Conservation (phyloP, 345 rosid genomes). For the Kandelia obovata region DNA sequence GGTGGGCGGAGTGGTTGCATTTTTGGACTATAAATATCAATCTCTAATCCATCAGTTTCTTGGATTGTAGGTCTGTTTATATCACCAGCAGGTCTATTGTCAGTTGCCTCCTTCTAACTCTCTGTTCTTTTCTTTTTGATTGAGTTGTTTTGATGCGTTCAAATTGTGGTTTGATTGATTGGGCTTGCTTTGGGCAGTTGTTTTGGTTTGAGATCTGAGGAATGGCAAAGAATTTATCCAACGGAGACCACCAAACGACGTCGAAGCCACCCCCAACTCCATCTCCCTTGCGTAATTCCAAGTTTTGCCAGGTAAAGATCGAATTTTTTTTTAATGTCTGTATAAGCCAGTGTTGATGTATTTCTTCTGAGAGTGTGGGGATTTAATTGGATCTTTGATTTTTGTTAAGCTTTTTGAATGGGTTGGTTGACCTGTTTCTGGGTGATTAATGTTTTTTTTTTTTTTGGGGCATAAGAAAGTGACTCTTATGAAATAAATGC, state of each 20-base stretch:
- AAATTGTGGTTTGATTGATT: background rate
- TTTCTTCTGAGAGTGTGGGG: background rate
- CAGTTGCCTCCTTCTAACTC: background rate
- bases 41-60: constrained; percentile 15
- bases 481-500: background rate
- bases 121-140: background rate
- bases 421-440: background rate
- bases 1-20: constrained; percentile 28
- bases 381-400: background rate
- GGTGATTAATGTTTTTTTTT: background rate
- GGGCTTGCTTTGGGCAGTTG: background rate
- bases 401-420: no score
- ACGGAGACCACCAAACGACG: constrained; percentile 49
- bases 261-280: constrained; percentile 84
- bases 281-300: constrained; percentile 81
- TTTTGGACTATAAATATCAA: constrained; percentile 41
- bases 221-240: constrained; percentile 51
- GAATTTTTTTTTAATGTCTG: background rate
- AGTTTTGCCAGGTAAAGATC: constrained; percentile 68
- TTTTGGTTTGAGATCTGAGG: constrained; percentile 29
- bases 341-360: no score
- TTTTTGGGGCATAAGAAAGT: background rate
- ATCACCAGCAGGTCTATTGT: background rate
- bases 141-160: constrained; percentile 5
- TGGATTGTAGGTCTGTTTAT: background rate